These are phyloP conservation scores for Serendipita sp. DNA, from an alignment of 768 basidiomycete genomes.

Conservation along the genomic window DNA sequence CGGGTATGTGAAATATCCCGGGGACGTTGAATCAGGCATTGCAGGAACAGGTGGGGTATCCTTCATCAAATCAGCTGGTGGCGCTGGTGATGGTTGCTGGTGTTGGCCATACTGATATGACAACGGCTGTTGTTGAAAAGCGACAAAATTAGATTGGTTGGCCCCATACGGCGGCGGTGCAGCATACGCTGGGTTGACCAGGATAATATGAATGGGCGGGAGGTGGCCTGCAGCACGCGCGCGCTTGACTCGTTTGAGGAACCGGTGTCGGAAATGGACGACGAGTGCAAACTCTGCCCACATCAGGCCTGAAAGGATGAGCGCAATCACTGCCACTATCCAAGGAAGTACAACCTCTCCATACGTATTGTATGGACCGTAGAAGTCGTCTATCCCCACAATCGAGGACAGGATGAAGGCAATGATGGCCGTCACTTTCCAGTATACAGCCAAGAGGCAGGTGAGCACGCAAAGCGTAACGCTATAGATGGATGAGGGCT, in stretches of 20 bases:
- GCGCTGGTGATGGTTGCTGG: too few relatives aligned
- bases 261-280: background rate
- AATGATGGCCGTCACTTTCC: background rate
- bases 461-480: background rate
- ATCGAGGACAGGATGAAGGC: too few relatives aligned
- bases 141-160: too few relatives aligned
- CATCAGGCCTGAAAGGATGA: background rate
- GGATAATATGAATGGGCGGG: too few relatives aligned
- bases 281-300: background rate
- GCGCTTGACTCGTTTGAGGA: background rate
- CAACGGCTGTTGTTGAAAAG: too few relatives aligned
- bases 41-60: too few relatives aligned
- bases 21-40: too few relatives aligned
- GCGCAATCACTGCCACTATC: background rate
- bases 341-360: background rate
- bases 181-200: too few relatives aligned
- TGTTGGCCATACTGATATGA: too few relatives aligned
- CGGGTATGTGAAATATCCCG: too few relatives aligned
- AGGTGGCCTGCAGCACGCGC: background rate
- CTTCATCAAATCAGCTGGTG: too few relatives aligned
- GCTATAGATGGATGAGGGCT: background rate
- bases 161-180: too few relatives aligned
- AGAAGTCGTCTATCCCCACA: background rate
- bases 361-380: background rate
- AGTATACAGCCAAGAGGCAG: background rate